Conservation (phyloP, 2,329 filamentous ascomycete species). For the Aspergillus niger region DNA sequence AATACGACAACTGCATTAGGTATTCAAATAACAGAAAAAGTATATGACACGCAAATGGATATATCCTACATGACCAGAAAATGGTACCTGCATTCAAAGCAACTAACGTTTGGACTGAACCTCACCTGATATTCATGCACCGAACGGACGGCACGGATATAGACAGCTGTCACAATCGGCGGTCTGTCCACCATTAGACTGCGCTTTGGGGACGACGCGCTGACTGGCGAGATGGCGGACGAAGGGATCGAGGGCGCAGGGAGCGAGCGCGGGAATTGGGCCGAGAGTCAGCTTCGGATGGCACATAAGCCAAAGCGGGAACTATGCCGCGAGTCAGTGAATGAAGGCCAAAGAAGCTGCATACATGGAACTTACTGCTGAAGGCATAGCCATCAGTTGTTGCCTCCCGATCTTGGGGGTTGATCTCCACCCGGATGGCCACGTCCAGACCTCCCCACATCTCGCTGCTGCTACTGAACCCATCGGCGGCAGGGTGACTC, state of each 20-base stretch:
- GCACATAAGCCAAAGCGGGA: conserved; percentile 21
- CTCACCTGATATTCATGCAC: not conserved
- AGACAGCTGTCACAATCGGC: not conserved
- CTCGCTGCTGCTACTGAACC: conserved; percentile 38
- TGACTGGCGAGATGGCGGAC: conserved; percentile 13
- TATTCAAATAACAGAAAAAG: not conserved
- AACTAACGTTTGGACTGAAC: not conserved
- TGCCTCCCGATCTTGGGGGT: conserved; percentile 44
- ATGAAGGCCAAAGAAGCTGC: not conserved
- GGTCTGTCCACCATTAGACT: not conserved
- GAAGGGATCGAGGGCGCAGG: conserved; percentile 16
- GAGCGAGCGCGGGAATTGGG: conserved; percentile 21
- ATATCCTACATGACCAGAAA: not conserved
- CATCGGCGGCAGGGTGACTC: conserved; percentile 69
- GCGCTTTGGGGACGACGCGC: conserved; percentile 22
- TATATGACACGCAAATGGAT: not conserved
- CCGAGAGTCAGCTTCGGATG: conserved; percentile 13
- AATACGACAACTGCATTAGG: not conserved
- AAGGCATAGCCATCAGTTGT: conserved; percentile 52
- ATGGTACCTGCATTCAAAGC: not conserved
- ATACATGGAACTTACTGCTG: conserved; percentile 43
- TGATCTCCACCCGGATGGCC: conserved; percentile 50
- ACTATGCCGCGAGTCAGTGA: conserved; percentile 19
- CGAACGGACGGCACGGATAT: not conserved
- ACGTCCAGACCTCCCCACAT: conserved; percentile 49